Percentiles rank a stretch among this genome's conserved stretches.
phyloP scores from a whole-genome alignment of 306 rosid species.

The Phaseolus lunatus region DNA sequence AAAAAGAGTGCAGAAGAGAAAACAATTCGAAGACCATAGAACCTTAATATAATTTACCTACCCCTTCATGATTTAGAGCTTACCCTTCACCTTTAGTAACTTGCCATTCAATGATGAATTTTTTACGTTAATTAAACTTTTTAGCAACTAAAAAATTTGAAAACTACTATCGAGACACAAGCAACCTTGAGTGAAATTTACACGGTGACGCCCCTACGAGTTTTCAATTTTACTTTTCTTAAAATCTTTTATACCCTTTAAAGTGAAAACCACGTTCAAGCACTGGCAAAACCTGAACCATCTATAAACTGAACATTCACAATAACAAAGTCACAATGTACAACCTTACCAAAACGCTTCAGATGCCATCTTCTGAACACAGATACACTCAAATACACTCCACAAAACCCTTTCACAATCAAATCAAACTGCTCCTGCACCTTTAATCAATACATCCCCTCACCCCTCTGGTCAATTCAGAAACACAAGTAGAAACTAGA shows the following conservation, averaged over 20 bases:
- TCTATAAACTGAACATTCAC: conserved; percentile 14
- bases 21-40: not conserved
- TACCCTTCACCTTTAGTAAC: not conserved
- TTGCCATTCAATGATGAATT: conserved; percentile 17
- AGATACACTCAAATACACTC: conserved; percentile 1
- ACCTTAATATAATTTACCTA: conserved; percentile 8
- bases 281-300: not conserved
- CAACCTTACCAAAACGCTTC: not conserved
- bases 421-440: not conserved
- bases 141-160: conserved; percentile 15
- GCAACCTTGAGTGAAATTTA: conserved; percentile 3
- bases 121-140: not conserved
- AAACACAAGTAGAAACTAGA: conserved; percentile 14
- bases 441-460: not conserved
- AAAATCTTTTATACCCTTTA: not conserved
- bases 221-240: not conserved
- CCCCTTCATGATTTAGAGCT: conserved; percentile 19
- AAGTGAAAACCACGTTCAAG: not conserved
- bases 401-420: not conserved
- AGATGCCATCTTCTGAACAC: not conserved
- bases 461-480: not conserved
- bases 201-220: not conserved
- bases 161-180: conserved; percentile 9
- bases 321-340: not conserved
- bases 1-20: conserved; percentile 16